Base-by-base conservation (phyloP, 345 rosid genomes). In the Dimocarpus longan region DNA sequence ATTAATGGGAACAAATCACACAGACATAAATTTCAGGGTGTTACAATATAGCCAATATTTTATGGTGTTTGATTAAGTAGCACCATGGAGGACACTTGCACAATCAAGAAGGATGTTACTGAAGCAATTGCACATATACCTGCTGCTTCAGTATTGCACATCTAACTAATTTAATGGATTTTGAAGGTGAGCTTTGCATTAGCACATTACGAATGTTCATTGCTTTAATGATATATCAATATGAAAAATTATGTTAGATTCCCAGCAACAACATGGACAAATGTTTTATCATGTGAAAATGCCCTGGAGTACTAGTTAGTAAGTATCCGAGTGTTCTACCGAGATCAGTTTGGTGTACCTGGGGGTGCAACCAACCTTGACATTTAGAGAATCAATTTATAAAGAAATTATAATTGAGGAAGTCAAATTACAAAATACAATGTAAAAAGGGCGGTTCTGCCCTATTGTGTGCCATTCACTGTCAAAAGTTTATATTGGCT, bases 51-150 rank as follows among this genome's bases (percentile, higher is more conserved):
- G n/a, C n/a, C n/a, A n/a, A 64, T 24, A 11, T 64, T 64, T 64
- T 22, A 40, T 3, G 28, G 8, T 28, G 19, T 22, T 1, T 5
- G 37, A 10, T 11, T 11, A 64, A 11, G 19, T 5, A 10, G 42
- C 40, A 24, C 37, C 68, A 88, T 84, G 88, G 89, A 85, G 75
- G 81, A 68, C 54, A 71, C 26, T 59, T 76, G 75, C 71, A 75
- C 76, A 39, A 92, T 92, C 80, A 89, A 86, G 86, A 86, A 84
- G 64, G 93, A 89, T 79, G 85, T 78, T 13, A 87, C 92, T 76
- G 92, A 90, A 75, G 26, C 46, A 48, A 28, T 9, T 0, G 46
- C 15, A 54, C 24, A n/a, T n/a, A 43, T 48, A 8, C 18, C 22
- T 3, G 7, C 63, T 43, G 42, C 52, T 52, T n/a, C 63, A 16